Evolutionary conservation across 139 green algal genomes (phyloP).

Genomic region (Closterium sp.): DNA sequence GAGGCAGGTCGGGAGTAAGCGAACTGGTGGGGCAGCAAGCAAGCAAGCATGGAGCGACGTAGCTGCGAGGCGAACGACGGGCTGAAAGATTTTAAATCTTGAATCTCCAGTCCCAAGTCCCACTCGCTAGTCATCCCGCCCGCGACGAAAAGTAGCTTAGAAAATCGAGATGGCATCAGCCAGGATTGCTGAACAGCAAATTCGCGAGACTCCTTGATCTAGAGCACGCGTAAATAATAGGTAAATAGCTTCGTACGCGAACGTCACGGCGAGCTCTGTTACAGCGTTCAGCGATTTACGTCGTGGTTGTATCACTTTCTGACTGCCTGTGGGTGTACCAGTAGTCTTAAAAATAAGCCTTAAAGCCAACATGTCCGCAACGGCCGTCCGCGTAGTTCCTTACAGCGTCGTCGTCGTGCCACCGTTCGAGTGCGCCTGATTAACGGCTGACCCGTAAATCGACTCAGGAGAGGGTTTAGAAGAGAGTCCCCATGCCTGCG

Average conservation of each 20-base stretch:
- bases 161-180: no score
- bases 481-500: no score
- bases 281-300: neutral
- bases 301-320: neutral
- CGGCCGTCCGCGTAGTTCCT: slow-evolving; percentile 1
- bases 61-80: neutral
- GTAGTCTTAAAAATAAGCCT: neutral
- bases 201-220: neutral
- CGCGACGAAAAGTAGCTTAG: neutral
- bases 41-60: neutral
- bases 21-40: neutral
- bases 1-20: neutral
- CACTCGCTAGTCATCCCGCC: neutral
- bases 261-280: neutral
- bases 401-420: slow-evolving; percentile 44
- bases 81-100: neutral
- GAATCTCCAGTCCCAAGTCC: neutral
- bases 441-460: no score
- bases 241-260: neutral
- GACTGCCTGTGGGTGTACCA: neutral
- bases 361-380: neutral
- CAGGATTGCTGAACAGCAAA: no score
- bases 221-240: neutral
- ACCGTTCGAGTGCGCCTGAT: slow-evolving; percentile 46
- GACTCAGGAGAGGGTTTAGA: no score